These are phyloP conservation scores for Rhizopus delemar DNA, from an alignment of 371 early-diverging fungal species.

Conservation along the genomic window DNA sequence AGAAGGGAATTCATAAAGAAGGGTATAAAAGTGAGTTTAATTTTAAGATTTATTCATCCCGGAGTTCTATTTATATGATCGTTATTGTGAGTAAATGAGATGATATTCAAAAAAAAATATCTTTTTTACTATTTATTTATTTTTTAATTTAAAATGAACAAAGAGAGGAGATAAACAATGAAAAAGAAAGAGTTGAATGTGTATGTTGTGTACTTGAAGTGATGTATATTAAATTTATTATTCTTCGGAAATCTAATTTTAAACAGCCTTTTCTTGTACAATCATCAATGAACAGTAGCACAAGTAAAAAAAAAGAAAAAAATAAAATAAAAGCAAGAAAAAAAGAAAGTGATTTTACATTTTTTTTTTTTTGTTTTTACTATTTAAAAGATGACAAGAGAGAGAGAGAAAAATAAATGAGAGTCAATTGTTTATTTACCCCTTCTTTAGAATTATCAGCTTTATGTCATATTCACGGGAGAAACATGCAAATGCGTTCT, in stretches of 20 bases:
- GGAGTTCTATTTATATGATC: too few species aligned
- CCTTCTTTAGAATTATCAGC: neutral
- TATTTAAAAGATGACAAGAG: neutral
- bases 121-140: neutral
- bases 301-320: constrained; percentile 1
- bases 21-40: too few species aligned
- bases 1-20: too few species aligned
- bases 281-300: neutral
- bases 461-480: neutral
- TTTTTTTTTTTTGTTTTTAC: neutral
- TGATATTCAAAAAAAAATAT: neutral
- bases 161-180: too few species aligned
- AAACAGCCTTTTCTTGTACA: neutral
- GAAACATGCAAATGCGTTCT: constrained; percentile 23
- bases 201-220: neutral
- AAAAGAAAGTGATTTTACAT: neutral
- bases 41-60: too few species aligned
- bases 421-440: neutral
- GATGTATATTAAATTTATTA: too few species aligned
- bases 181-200: too few species aligned
- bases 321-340: neutral
- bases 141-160: neutral
- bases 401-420: too few species aligned
- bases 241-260: constrained; percentile 1
- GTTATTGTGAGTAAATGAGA: too few species aligned